Base-by-base conservation (phyloP, 148 eudicot species). In the Simmondsia chinensis region DNA sequence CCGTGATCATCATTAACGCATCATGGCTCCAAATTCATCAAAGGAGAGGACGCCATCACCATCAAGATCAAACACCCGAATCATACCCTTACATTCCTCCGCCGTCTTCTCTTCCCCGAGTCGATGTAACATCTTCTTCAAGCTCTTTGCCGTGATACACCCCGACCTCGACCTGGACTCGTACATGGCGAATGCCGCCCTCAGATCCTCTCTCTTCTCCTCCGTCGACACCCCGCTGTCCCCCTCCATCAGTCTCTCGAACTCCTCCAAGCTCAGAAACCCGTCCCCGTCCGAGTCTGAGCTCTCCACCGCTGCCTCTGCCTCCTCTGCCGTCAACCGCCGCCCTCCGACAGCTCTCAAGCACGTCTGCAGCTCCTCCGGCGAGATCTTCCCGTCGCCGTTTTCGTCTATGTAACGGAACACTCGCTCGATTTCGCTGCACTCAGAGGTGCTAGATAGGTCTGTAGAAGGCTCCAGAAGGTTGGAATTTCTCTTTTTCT, bases 1-100 rank as follows among this genome's bases (percentile, higher is more conserved):
- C 26, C 26, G 33, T 19, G 12, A 32, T 20, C 18, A 9, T 52
- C 44, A 68, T n/a, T n/a, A n/a, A 55, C 34, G 34, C 69, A 77
- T 65, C 79, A 77, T 73, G 17, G 37, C 34, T 45, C 43, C 57
- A 43, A 77, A 76, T 44, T 76, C 83, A 0, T 69, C 75, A 36
- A 77, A 77, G 19, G 47, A 46, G 7, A 73, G 66, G 1, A 78
- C 72, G 0, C 86, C 86, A 61, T 74, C 77, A 0, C 74, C 77
- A 33, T 79, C 48, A 19, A 68, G 31, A 39, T 73, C 77, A 33
- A 51, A 74, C 28, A 17, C 33, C 2, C 36, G 35, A 10, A 77
- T 77, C 78, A 77, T 77, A 6, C 10, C 51, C 39, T 47, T 39
- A 38, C 83, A 76, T 1, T 61, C 64, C 23, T 37, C 43, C 16